Conservation (phyloP, 164 flowering plant species). For the Magnolia changhungtana region DNA sequence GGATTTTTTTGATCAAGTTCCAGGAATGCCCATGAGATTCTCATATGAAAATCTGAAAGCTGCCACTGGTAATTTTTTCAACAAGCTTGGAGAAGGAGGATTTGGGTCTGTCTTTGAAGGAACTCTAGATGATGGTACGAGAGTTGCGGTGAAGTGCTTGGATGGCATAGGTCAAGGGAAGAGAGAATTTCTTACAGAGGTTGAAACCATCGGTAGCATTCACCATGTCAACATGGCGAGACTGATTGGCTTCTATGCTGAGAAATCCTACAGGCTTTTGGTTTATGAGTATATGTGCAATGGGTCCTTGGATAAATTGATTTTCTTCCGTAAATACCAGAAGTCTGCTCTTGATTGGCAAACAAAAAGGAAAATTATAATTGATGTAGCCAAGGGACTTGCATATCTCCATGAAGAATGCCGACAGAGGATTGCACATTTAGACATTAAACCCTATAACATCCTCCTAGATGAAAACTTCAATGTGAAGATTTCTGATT, state of each 20-base stretch:
- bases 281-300: slow-evolving; percentile 25
- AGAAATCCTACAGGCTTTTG: slow-evolving; percentile 20
- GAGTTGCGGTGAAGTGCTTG: slow-evolving; percentile 30
- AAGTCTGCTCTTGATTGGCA: slow-evolving; percentile 19
- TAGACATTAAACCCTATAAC: slow-evolving; percentile 28
- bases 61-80: slow-evolving; percentile 21
- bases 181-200: slow-evolving; percentile 25
- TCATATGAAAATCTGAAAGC: slow-evolving; percentile 14
- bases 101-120: slow-evolving; percentile 33
- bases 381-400: slow-evolving; percentile 19
- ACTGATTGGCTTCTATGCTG: slow-evolving; percentile 24
- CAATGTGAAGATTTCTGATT: slow-evolving; percentile 27
- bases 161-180: slow-evolving; percentile 23
- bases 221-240: slow-evolving; percentile 29
- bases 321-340: slow-evolving; percentile 10
- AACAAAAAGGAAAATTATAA: slow-evolving; percentile 9
- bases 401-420: slow-evolving; percentile 33
- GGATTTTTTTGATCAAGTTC: slow-evolving; percentile 5
- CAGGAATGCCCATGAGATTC: slow-evolving; percentile 20
- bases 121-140: slow-evolving; percentile 11
- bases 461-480: slow-evolving; percentile 19
- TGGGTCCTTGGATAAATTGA: slow-evolving; percentile 25
- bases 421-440: slow-evolving; percentile 19
- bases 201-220: slow-evolving; percentile 28
- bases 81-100: slow-evolving; percentile 26